Conservation (phyloP, 352 stramenopile species). For the Phytophthora pini region DNA sequence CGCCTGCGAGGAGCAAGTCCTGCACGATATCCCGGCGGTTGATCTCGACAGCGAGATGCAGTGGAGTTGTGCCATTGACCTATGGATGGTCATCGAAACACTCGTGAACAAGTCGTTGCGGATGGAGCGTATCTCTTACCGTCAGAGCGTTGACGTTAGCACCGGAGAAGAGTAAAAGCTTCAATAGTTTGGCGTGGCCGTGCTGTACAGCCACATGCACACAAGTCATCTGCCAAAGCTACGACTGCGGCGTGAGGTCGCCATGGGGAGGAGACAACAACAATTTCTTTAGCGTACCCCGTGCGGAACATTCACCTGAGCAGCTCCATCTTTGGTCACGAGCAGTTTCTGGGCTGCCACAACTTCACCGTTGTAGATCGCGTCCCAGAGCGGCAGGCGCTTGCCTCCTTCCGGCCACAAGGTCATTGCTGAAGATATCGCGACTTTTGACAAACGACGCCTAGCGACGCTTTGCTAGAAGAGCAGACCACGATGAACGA, state of each 20-base stretch:
- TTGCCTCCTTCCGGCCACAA: constrained; percentile 47
- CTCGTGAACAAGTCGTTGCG: not conserved
- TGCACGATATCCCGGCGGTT: constrained; percentile 64
- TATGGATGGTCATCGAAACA: constrained; percentile 19
- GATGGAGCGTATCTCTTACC: constrained; percentile 23
- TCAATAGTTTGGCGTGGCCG: constrained; percentile 65
- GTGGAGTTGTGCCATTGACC: constrained; percentile 68
- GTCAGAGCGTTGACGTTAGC: constrained; percentile 56
- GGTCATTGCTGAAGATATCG: constrained; percentile 10
- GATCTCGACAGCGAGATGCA: constrained; percentile 60
- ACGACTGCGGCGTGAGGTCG: not conserved
- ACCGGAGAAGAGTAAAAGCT: constrained; percentile 52
- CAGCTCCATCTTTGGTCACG: constrained; percentile 20
- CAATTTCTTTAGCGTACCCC: constrained; percentile 36
- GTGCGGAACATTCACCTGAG: constrained; percentile 60
- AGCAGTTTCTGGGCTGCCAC: constrained; percentile 50
- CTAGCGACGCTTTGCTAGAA: constrained; percentile 14
- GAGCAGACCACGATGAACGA: constrained; percentile 39
- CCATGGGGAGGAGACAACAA: not conserved
- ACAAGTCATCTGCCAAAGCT: constrained; percentile 72
- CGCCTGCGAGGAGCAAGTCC: constrained; percentile 61
- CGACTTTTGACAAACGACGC: constrained; percentile 30
- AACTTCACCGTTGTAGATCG: constrained; percentile 58
- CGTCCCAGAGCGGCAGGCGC: constrained; percentile 60
- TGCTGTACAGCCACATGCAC: constrained; percentile 62